These are phyloP conservation scores for Cryptococcus sp. DNA, from an alignment of 1,284 basidiomycete genomes.

Conservation along the genomic window DNA sequence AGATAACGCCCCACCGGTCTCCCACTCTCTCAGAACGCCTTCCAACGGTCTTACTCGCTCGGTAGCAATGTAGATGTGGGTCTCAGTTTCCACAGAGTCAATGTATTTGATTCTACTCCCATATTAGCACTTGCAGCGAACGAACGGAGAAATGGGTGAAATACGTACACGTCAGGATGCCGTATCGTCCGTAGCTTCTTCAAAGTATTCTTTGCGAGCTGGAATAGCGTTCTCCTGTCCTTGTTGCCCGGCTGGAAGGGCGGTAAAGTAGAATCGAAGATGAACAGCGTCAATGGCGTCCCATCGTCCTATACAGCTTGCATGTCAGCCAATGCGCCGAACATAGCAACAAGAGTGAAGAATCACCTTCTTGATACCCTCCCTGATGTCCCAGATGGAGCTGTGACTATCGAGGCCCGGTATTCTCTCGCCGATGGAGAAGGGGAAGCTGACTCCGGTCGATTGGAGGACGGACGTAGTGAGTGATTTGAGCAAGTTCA, in stretches of 20 bases:
- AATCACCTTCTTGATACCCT: constrained; percentile 80
- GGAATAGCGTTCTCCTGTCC: constrained; percentile 64
- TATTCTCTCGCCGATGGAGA: constrained; percentile 77
- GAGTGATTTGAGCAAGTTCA: constrained; percentile 56
- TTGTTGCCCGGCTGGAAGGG: constrained; percentile 52
- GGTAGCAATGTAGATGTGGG: constrained; percentile 87
- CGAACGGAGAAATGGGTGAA: too few relatives aligned
- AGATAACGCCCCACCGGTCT: constrained; percentile 36
- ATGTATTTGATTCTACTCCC: constrained; percentile 75
- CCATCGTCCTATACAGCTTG: constrained; percentile 73
- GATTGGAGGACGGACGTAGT: constrained; percentile 77
- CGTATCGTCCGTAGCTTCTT: constrained; percentile 87
- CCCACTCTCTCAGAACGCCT: constrained; percentile 65
- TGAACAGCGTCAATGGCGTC: constrained; percentile 79
- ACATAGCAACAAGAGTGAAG: constrained; percentile 9
- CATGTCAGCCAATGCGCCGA: constrained; percentile 4
- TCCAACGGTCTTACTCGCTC: constrained; percentile 83
- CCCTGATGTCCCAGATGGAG: constrained; percentile 82
- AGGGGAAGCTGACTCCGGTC: constrained; percentile 85
- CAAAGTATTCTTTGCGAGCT: constrained; percentile 86
- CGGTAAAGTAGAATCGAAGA: constrained; percentile 68
- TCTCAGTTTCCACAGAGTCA: constrained; percentile 87
- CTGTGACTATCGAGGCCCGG: constrained; percentile 62
- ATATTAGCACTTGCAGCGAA: background rate
- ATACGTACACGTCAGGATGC: constrained; percentile 78